A percentile compares a stretch with the other conserved stretches of the same genome.
These are phyloP conservation scores for Dinochytrium kinnereticum DNA, from an alignment of 371 early-diverging fungal species.

Conservation along the genomic window DNA sequence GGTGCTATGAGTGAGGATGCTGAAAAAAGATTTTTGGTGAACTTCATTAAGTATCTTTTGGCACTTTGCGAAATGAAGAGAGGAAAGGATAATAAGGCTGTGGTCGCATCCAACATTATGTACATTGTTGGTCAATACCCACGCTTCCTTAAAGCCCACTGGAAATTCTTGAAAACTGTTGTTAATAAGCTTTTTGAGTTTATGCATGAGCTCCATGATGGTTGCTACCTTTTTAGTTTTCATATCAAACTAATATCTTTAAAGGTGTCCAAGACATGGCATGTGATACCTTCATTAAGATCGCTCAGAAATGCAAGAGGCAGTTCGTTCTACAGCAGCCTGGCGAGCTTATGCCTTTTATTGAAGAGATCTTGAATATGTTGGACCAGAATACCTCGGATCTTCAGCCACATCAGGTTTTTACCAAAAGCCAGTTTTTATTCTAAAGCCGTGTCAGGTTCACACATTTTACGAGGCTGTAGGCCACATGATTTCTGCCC, in stretches of 20 bases:
- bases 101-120: conserved; percentile 99
- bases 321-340: conserved; percentile 92
- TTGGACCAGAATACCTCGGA: conserved; percentile 85
- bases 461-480: conserved; percentile 97
- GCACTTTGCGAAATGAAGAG: conserved; percentile 92
- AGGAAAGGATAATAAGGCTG: conserved; percentile 99
- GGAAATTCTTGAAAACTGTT: conserved; percentile 99
- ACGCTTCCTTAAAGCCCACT: conserved; percentile 97
- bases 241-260: not conserved
- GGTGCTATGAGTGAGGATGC: conserved; percentile 95
- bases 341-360: conserved; percentile 85
- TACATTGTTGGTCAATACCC: conserved; percentile 99
- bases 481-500: conserved; percentile 94
- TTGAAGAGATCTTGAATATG: conserved; percentile 88
- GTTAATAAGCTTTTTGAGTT: conserved; percentile 99
- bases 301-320: conserved; percentile 94
- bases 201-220: conserved; percentile 99
- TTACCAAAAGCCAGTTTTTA: not conserved
- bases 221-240: conserved; percentile 29
- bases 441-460: conserved; percentile 56
- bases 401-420: conserved; percentile 84
- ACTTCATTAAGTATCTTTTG: conserved; percentile 96
- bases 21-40: conserved; percentile 98
- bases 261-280: conserved; percentile 99
- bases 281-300: conserved; percentile 99